A percentile compares a stretch with the other conserved stretches of the same genome.
Evolutionary conservation across 73 alveolate genomes (phyloP).

Genomic region (Tetrahymena elliotti): DNA sequence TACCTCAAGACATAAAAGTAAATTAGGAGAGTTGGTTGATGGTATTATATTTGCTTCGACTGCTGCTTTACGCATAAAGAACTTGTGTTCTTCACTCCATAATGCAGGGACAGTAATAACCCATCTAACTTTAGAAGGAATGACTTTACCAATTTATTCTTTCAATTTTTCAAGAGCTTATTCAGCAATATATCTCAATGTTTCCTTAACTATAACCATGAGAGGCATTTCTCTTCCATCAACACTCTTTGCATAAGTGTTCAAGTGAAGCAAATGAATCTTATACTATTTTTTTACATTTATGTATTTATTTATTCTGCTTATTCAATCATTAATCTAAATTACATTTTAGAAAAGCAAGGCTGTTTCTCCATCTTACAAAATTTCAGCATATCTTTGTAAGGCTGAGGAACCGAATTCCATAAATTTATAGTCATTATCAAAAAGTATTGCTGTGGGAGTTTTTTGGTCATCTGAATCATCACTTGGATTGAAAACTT

Average conservation of each 20-base stretch:
- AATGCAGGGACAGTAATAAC: conserved; percentile 97
- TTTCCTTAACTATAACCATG: conserved; percentile 85
- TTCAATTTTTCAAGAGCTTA: conserved; percentile 86
- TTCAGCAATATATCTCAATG: conserved; percentile 82
- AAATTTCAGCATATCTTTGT: conserved; percentile 89
- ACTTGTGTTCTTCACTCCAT: conserved; percentile 96
- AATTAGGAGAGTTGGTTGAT: conserved; percentile 75
- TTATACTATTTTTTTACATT: conserved; percentile 50
- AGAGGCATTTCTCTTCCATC: conserved; percentile 94
- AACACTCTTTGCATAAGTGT: conserved; percentile 71
- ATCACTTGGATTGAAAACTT: conserved; percentile 97
- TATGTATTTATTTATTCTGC: not conserved
- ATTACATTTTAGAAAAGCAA: conserved; percentile 78
- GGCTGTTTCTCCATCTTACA: conserved; percentile 96
- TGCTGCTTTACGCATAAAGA: conserved; percentile 95
- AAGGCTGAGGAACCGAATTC: conserved; percentile 93
- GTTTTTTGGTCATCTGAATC: conserved; percentile 96
- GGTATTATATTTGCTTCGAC: conserved; percentile 93
- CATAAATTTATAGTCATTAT: conserved; percentile 79
- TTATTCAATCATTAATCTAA: not conserved
- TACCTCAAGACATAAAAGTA: conserved; percentile 82
- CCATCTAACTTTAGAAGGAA: conserved; percentile 93
- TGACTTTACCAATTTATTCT: conserved; percentile 93
- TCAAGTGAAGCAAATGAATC: conserved; percentile 92
- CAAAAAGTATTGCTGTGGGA: conserved; percentile 92